Conservation (phyloP, 2,329 filamentous ascomycete species). For the Phialophora chinensis region DNA sequence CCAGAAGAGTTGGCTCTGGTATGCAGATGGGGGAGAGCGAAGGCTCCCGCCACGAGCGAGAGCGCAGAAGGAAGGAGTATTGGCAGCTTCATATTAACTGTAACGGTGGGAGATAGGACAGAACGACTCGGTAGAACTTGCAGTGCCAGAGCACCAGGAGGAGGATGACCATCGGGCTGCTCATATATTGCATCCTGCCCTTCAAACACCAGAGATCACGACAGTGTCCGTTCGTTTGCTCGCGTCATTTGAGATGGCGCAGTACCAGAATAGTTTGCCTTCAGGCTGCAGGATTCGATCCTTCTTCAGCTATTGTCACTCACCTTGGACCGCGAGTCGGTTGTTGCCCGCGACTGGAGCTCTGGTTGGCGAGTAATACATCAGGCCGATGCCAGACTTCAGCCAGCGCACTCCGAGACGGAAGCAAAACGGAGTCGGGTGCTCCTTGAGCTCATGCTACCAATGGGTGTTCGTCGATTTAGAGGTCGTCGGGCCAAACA, state of each 20-base stretch:
- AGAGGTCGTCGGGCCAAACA: not conserved
- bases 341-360: not conserved
- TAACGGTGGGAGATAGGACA: not conserved
- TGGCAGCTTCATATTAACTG: not conserved
- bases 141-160: not conserved
- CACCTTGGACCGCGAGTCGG: not conserved
- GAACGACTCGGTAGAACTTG: not conserved
- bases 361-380: not conserved
- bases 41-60: not conserved
- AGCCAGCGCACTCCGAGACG: not conserved
- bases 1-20: not conserved
- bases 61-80: not conserved
- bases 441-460: not conserved
- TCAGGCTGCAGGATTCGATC: not conserved
- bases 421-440: not conserved
- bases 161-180: not conserved
- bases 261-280: not conserved
- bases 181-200: not conserved
- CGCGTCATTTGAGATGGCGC: not conserved
- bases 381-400: not conserved
- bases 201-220: not conserved
- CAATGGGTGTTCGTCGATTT: not conserved
- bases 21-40: not conserved
- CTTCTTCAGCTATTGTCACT: not conserved
- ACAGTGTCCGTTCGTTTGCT: not conserved